phyloP scores from a whole-genome alignment of 768 basidiomycete species.

The Mrakia frigida region DNA sequence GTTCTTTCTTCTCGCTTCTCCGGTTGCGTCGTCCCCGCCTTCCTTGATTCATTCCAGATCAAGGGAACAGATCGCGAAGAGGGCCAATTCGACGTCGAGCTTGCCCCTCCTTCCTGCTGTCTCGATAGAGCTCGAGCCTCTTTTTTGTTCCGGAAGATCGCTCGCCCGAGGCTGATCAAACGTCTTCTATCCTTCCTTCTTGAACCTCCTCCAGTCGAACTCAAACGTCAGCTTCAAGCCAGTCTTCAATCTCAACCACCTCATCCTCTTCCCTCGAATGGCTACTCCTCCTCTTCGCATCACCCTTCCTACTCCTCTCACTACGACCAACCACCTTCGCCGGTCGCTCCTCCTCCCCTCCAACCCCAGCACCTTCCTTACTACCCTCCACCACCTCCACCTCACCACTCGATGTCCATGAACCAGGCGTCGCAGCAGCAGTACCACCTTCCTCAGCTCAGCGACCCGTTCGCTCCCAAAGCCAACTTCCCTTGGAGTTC shows the following conservation, averaged over 20 bases:
- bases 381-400: not conserved
- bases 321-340: not conserved
- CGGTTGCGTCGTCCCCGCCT: too few relatives aligned
- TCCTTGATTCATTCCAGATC: not conserved
- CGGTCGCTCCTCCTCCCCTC: not conserved
- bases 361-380: not conserved
- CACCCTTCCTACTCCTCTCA: not conserved
- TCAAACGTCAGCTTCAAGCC: conserved; percentile 6
- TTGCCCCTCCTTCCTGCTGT: too few relatives aligned
- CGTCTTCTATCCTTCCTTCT: not conserved
- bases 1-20: not conserved
- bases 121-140: too few relatives aligned
- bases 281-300: not conserved
- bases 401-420: too few relatives aligned
- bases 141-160: not conserved
- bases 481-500: not conserved
- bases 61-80: not conserved
- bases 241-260: not conserved
- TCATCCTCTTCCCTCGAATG: not conserved
- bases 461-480: not conserved
- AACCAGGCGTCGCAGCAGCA: not conserved
- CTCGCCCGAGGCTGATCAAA: too few relatives aligned
- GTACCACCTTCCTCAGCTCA: conserved; percentile 1
- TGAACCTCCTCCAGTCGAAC: not conserved
- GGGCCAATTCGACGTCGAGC: too few relatives aligned